phyloP scores from a whole-genome alignment of 108 stramenopile genomes.

The Nitzschia sp. region DNA sequence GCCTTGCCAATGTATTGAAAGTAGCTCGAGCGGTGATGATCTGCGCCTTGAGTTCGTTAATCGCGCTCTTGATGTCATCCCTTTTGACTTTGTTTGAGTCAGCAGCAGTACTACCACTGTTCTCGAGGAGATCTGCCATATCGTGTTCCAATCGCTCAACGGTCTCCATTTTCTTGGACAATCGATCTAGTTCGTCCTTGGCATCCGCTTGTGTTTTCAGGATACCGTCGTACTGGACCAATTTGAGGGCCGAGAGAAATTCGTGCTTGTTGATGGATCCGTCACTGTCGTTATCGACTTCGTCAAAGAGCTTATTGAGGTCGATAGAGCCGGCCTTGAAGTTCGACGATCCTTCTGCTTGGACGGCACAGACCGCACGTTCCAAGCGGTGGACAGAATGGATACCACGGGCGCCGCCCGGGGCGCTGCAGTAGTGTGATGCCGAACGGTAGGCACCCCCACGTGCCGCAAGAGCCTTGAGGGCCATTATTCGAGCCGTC shows the following conservation, averaged over 20 bases:
- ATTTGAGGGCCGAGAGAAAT: background rate
- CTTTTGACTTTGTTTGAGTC: no score
- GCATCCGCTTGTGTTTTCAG: background rate
- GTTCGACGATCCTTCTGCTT: background rate
- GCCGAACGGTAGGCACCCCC: background rate
- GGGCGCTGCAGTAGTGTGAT: background rate
- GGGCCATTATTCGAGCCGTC: background rate
- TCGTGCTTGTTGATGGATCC: background rate
- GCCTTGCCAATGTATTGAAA: no score
- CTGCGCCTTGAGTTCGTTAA: no score
- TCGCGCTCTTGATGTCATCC: no score
- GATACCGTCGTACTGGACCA: background rate
- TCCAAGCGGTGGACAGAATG: background rate
- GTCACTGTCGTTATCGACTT: background rate
- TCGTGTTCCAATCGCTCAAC: background rate
- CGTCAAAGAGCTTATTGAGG: background rate
- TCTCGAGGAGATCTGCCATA: background rate
- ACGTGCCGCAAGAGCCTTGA: slow-evolving; percentile 1
- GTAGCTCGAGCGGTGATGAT: no score
- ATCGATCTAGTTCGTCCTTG: background rate
- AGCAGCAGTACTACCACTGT: no score
- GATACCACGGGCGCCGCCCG: no score
- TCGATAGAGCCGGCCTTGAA: background rate
- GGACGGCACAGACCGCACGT: background rate
- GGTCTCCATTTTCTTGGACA: background rate